Conservation (phyloP, 192 early-diverging fungal genomes). For the Coemansia erecta region DNA sequence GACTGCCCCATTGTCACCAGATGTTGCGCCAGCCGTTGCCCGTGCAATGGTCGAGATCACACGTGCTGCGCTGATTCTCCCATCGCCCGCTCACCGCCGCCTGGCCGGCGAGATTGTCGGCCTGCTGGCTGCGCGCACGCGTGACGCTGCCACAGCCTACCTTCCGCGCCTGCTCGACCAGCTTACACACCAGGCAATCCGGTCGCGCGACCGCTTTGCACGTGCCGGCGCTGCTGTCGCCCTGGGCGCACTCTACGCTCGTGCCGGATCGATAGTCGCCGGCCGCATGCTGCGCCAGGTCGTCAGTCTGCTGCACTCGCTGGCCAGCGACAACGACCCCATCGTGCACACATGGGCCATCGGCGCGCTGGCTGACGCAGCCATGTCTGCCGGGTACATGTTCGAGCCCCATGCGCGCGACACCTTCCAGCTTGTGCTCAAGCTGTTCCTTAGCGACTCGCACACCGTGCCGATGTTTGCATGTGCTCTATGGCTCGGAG, state of each 20-base stretch:
- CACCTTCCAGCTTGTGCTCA: slow-evolving; percentile 83
- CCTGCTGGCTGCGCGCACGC: slow-evolving; percentile 56
- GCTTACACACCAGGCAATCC: slow-evolving; percentile 68
- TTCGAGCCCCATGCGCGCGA: slow-evolving; percentile 87
- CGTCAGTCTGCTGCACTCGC: slow-evolving; percentile 84
- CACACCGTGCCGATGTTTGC: slow-evolving; percentile 62
- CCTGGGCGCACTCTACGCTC: slow-evolving; percentile 82
- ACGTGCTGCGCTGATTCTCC: slow-evolving; percentile 60
- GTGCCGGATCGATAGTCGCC: slow-evolving; percentile 88
- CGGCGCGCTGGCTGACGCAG: slow-evolving; percentile 76
- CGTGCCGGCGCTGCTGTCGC: slow-evolving; percentile 91
- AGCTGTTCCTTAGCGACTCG: slow-evolving; percentile 82
- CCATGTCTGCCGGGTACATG: slow-evolving; percentile 87
- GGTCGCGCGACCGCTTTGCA: slow-evolving; percentile 89
- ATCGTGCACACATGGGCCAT: slow-evolving; percentile 94
- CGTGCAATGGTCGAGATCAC: slow-evolving; percentile 30
- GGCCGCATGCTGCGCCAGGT: slow-evolving; percentile 79
- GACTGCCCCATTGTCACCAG: neutral
- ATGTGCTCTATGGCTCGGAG: slow-evolving; percentile 38
- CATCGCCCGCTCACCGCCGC: slow-evolving; percentile 68
- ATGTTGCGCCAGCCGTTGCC: slow-evolving; percentile 22
- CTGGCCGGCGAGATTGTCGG: slow-evolving; percentile 83
- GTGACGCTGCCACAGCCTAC: slow-evolving; percentile 28
- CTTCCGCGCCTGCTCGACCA: slow-evolving; percentile 40
- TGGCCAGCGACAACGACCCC: slow-evolving; percentile 89